A percentile compares a stretch with the other conserved stretches of the same genome.
Evolutionary conservation across 306 rosid species (phyloP).

Genomic region (Prunus kanzakura): DNA sequence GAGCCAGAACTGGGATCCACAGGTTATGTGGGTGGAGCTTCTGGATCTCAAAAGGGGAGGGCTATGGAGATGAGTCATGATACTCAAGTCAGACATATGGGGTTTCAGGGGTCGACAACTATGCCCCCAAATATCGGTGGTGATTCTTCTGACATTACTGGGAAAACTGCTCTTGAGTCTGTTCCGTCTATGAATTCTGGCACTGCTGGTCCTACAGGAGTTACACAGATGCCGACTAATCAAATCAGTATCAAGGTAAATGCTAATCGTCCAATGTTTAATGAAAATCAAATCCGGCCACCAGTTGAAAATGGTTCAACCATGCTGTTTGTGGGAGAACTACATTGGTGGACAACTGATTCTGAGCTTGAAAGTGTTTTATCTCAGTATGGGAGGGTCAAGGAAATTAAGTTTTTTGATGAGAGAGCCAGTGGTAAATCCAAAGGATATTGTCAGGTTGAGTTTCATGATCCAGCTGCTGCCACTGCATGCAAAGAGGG

Average conservation of each 20-base stretch:
- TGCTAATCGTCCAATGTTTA: slow-evolving; percentile 23
- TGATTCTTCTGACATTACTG: slow-evolving; percentile 21
- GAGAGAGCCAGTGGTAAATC: slow-evolving; percentile 58
- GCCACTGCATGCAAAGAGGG: slow-evolving; percentile 53
- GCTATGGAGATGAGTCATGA: slow-evolving; percentile 28
- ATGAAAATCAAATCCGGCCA: slow-evolving; percentile 39
- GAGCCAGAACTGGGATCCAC: slow-evolving; percentile 26
- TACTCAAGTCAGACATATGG: slow-evolving; percentile 25
- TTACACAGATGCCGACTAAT: slow-evolving; percentile 25
- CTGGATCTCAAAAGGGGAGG: slow-evolving; percentile 29
- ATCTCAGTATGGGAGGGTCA: slow-evolving; percentile 43
- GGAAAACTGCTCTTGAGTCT: slow-evolving; percentile 20
- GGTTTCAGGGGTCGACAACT: slow-evolving; percentile 31
- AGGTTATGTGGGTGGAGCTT: slow-evolving; percentile 9
- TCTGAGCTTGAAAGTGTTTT: slow-evolving; percentile 37
- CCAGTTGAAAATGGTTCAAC: slow-evolving; percentile 33
- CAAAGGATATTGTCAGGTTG: slow-evolving; percentile 58
- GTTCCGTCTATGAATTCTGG: slow-evolving; percentile 21
- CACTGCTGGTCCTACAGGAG: slow-evolving; percentile 19
- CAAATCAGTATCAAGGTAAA: slow-evolving; percentile 23
- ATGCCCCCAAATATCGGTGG: slow-evolving; percentile 14
- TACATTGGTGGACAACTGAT: slow-evolving; percentile 66
- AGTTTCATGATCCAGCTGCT: slow-evolving; percentile 37
- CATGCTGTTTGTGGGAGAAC: slow-evolving; percentile 46
- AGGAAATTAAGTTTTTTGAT: slow-evolving; percentile 51